Conservation (phyloP, 148 eudicot species). For the Rhododendron ferrugineum region DNA sequence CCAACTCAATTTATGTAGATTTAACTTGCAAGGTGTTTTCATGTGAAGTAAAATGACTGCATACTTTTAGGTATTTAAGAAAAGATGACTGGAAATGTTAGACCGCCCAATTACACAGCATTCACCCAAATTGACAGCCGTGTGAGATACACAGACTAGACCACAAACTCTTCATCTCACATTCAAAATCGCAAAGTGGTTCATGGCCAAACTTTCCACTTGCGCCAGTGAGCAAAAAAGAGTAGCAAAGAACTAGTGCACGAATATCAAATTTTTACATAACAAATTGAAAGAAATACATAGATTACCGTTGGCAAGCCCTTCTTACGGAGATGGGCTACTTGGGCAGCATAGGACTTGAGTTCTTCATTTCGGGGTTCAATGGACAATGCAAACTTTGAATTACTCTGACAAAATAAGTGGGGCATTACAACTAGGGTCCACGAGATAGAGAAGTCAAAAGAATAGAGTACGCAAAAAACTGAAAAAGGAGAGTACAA, state of each 20-base stretch:
- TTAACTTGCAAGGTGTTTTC: neutral
- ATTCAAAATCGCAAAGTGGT: neutral
- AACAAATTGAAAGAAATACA: neutral
- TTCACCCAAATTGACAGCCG: neutral
- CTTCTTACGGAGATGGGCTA: slow-evolving; percentile 57
- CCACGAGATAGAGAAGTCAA: neutral
- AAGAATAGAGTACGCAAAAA: neutral
- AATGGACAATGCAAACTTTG: slow-evolving; percentile 82
- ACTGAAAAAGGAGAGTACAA: neutral
- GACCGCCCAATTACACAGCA: neutral
- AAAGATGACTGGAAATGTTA: neutral
- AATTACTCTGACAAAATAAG: slow-evolving; percentile 64
- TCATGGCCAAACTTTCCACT: neutral
- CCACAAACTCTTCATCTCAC: neutral
- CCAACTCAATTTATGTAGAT: neutral
- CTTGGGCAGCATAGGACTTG: slow-evolving; percentile 58
- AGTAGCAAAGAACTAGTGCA: neutral
- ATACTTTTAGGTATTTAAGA: neutral
- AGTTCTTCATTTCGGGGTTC: slow-evolving; percentile 74
- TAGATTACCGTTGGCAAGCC: slow-evolving; percentile 80
- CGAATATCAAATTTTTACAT: neutral
- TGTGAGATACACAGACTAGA: neutral
- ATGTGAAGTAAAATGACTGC: neutral
- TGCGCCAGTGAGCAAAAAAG: neutral
- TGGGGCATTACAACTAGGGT: neutral